Evolutionary conservation across 805 yeast species (phyloP), one percentile per base, ranked within the genome.

Genomic region (Ogataea nakhonphanomensis): DNA sequence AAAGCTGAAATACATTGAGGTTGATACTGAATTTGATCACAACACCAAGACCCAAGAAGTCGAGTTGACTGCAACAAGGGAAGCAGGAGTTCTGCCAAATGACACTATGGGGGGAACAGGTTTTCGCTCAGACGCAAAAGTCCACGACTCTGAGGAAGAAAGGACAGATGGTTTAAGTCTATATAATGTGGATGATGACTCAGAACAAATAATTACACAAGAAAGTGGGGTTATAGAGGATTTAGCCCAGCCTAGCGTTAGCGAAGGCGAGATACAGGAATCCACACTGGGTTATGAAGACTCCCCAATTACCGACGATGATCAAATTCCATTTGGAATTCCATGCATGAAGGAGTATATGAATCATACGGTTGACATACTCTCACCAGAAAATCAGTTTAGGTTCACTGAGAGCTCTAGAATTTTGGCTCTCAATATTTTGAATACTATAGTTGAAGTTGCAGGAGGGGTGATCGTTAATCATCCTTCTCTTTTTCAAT

Each of bases 351-450:
- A 82, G 50, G 95, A 87, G 53, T 84, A 82, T 50, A 62, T 89
- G 49, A 80, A 81, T 9, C 80, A 87, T 26, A 70, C 91, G 29
- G 75, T 88, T 10, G 83, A 93, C 1, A 78, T 90, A 61, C 71
- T 90, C 25, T 80, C 93, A 8, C 95, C 96, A 0, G 78, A 81
- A 25, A 84, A 87, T 53, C 87, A 84, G 56, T 77, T 78, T 53
- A 88, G 85, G 53, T 93, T 88, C 54, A 85, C 91, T 46, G 96
- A 91, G 59, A 74, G 87, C 21, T 81, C 96, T 0, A 76, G 95
- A 41, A 81, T 86, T 10, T 79, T 91, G 65, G 93, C 96, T 0
- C 64, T 93, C 26, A 74, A 81, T 22, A 72, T 91, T 29, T 70
- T 93, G 29, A 81, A 79, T 39, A 81, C 83, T 0, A 84, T 95